A percentile compares a stretch with the other conserved stretches of the same genome.
phyloP scores from a whole-genome alignment of 163 green algal genomes.

The Scenedesmus sp. region DNA sequence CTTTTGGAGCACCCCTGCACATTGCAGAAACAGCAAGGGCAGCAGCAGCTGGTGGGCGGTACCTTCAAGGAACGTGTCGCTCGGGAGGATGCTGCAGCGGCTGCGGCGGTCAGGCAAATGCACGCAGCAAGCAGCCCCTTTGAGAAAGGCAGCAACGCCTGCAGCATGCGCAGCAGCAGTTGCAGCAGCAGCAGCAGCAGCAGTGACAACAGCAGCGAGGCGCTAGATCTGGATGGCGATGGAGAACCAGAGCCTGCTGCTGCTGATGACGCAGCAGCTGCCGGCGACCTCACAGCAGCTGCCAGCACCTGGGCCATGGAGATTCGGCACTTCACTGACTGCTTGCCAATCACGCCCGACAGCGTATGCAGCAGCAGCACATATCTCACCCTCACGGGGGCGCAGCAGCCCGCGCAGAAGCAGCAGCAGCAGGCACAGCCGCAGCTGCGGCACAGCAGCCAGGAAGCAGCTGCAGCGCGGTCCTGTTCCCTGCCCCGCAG shows the following conservation, averaged over 20 bases:
- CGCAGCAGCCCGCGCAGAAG: neutral
- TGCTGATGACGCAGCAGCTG: neutral
- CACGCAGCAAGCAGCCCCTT: neutral
- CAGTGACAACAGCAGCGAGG: neutral
- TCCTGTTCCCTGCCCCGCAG: slow-evolving; percentile 12
- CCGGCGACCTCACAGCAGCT: neutral
- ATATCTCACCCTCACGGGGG: neutral
- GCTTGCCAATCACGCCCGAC: slow-evolving; percentile 32
- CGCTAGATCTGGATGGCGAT: neutral
- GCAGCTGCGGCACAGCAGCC: neutral
- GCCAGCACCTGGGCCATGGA: slow-evolving; percentile 19
- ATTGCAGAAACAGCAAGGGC: neutral
- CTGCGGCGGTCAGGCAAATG: neutral
- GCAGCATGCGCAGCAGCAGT: neutral
- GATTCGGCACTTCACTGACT: slow-evolving; percentile 50
- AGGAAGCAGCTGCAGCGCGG: neutral
- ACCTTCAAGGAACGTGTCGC: neutral
- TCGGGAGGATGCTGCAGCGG: neutral
- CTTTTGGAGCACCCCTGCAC: neutral
- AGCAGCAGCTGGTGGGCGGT: neutral
- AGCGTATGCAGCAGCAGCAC: slow-evolving; percentile 46
- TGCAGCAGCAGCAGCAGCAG: neutral
- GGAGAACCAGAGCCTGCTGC: neutral
- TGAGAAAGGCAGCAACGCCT: neutral
- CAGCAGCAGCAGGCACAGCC: neutral